Conservation (phyloP, 2,329 filamentous ascomycete species). For the Catunica adiposa region DNA sequence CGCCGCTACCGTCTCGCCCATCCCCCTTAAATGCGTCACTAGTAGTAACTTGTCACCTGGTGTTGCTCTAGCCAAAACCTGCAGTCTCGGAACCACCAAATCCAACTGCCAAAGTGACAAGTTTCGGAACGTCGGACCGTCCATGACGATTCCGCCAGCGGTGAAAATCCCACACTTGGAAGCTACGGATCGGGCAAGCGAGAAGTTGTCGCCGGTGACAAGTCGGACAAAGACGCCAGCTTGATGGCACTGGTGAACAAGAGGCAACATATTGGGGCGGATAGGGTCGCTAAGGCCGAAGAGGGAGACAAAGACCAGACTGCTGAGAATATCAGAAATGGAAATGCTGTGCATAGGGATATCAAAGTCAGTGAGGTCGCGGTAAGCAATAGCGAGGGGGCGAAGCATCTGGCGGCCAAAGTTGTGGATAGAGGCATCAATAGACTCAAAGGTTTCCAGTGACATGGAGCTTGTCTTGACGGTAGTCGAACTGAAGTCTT, state of each 20-base stretch:
- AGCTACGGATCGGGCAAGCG: conserved; percentile 30
- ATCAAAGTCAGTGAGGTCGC: conserved; percentile 37
- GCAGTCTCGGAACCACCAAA: conserved; percentile 42
- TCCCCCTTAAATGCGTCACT: conserved; percentile 45
- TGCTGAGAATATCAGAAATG: conserved; percentile 15
- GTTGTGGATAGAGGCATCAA: conserved; percentile 22
- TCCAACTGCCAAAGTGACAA: conserved; percentile 31
- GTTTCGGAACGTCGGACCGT: conserved; percentile 38
- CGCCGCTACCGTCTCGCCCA: conserved; percentile 50
- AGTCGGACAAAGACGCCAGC: conserved; percentile 53
- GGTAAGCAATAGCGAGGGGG: conserved; percentile 49
- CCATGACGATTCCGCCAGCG: conserved; percentile 41
- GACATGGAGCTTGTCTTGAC: conserved; percentile 17
- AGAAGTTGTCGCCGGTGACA: conserved; percentile 34
- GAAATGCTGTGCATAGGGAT: conserved; percentile 24
- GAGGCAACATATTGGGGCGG: conserved; percentile 42
- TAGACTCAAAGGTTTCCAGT: conserved; percentile 20
- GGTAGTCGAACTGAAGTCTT: conserved; percentile 23
- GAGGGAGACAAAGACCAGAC: conserved; percentile 27
- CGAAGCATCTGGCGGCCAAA: conserved; percentile 53
- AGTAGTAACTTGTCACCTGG: conserved; percentile 53
- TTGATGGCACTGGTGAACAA: conserved; percentile 43
- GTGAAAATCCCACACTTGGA: conserved; percentile 41
- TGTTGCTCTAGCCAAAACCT: conserved; percentile 51
- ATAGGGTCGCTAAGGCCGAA: conserved; percentile 56